These are phyloP conservation scores for Citrullus mucosospermus DNA, from an alignment of 306 rosid genomes.

Conservation along the genomic window DNA sequence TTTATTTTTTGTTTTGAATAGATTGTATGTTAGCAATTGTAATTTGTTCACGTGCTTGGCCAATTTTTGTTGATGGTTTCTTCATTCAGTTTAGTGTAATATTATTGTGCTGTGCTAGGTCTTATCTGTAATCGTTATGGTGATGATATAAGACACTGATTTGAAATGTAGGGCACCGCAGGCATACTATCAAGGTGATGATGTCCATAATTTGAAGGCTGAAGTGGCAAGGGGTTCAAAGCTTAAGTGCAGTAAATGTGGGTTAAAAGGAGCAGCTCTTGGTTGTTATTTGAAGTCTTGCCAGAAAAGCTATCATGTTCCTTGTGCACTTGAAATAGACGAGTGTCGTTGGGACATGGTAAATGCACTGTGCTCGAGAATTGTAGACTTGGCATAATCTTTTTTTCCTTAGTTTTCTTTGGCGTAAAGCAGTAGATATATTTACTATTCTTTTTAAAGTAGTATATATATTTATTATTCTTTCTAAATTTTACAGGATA, in stretches of 20 bases:
- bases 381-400: not conserved
- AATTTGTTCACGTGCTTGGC: not conserved
- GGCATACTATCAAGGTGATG: conserved; percentile 49
- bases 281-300: conserved; percentile 84
- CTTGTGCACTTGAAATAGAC: conserved; percentile 66
- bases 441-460: not conserved
- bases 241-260: conserved; percentile 70
- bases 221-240: conserved; percentile 86
- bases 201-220: conserved; percentile 49
- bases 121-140: not conserved
- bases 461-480: not conserved
- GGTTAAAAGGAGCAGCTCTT: conserved; percentile 83
- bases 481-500: conserved; percentile 35
- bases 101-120: not conserved
- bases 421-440: not conserved
- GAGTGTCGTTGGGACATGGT: conserved; percentile 75
- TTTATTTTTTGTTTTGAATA: not conserved
- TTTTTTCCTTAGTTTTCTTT: not conserved
- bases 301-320: conserved; percentile 66
- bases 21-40: not conserved
- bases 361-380: not conserved
- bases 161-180: conserved; percentile 80
- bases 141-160: not conserved
- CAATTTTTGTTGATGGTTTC: not conserved
- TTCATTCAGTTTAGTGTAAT: not conserved